Conservation (phyloP, 2,329 filamentous ascomycete species). For the Monilinia polystroma region DNA sequence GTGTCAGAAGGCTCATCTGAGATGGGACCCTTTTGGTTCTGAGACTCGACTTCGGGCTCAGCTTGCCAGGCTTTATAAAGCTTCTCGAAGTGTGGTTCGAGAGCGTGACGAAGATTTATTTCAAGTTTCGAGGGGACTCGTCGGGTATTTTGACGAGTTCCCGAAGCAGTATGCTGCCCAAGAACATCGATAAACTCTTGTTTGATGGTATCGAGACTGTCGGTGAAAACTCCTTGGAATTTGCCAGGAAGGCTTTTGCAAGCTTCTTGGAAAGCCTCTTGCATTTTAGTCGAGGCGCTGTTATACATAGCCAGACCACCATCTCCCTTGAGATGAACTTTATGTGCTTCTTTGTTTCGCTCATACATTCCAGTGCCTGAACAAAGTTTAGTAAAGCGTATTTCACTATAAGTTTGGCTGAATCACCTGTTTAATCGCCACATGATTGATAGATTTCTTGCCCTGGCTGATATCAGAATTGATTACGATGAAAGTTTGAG, state of each 20-base stretch:
- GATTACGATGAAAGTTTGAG: neutral
- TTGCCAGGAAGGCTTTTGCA: neutral
- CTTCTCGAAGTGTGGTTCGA: neutral
- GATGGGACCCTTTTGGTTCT: neutral
- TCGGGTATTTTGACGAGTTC: neutral
- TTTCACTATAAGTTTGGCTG: neutral
- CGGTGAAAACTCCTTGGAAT: neutral
- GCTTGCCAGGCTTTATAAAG: conserved; percentile 5
- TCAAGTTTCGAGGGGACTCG: neutral
- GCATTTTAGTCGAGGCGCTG: neutral
- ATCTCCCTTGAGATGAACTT: neutral
- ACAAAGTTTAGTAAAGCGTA: neutral
- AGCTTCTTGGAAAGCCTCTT: neutral
- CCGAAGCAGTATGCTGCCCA: neutral
- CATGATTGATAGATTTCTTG: neutral
- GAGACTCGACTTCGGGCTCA: neutral
- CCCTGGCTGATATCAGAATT: neutral
- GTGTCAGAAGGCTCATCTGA: neutral
- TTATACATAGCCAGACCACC: neutral
- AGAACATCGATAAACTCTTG: neutral
- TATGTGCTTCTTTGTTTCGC: neutral
- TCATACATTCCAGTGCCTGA: neutral
- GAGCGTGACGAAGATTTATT: neutral
- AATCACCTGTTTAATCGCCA: neutral
- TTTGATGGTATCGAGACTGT: neutral